Base-by-base conservation (phyloP, 1,284 basidiomycete species). In the Ustilago hordei region DNA sequence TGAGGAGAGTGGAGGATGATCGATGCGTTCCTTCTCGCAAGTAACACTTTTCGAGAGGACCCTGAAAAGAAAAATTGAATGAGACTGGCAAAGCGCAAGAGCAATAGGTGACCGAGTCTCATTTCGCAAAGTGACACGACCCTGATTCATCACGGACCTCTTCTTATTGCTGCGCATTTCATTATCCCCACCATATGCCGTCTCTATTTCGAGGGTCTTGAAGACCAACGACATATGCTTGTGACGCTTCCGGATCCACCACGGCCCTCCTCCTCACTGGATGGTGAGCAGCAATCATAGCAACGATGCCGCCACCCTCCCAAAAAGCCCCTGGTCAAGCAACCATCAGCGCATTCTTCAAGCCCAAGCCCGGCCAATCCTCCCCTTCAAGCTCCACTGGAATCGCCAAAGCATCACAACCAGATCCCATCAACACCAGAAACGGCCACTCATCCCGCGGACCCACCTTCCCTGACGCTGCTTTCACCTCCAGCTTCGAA, bases 331-430 rank as follows among this genome's bases (percentile, higher is more conserved):
- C 47, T 6, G 70, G 65, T 0, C 74, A 76, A 38, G 66, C 70
- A n/a, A 74, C 63, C 64, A 74, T 79, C 62, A 76, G 74, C 70
- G 64, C 74, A 47, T 79, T 79, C 61, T 79, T 79, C 66, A 76
- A 77, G 31, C 70, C 77, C 23, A 79, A 77, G 34, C 45, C 57
- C 32, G n/a, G 13, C 43, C 31, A 43, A 4, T 36, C 38, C 35
- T 47, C 60, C 11, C 32, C 43, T 34, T 36, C 56, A 38, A 19
- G n/a, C 6, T 38, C 54, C 2, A 3, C 50, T 1, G 8, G 17
- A 45, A 67, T 67, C 52, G 53, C 56, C 31, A 66, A 66, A 31
- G 11, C 23, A 81, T 84, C 64, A n/a, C 70, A 73, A 43, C 64
- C 57, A 7, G 61, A 73, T 36, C 60, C 57, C n/a, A 23, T 52